Percentiles rank a stretch among this genome's conserved stretches.
phyloP scores from a whole-genome alignment of 192 early-diverging fungal species.

The Podila horticola region DNA sequence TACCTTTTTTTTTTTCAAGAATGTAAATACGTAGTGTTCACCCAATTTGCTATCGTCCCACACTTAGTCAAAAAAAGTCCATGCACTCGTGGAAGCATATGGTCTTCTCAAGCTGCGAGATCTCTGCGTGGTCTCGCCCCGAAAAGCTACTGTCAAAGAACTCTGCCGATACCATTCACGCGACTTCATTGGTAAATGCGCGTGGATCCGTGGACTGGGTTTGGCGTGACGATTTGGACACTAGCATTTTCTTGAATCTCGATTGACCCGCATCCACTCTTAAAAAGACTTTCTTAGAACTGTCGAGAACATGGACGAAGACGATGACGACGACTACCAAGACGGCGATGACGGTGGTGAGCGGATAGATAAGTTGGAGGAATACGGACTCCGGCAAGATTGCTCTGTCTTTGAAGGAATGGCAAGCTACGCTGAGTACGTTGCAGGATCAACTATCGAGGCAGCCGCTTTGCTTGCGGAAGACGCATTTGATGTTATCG shows the following conservation, averaged over 20 bases:
- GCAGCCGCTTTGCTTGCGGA: slow-evolving; percentile 44
- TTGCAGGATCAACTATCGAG: slow-evolving; percentile 45
- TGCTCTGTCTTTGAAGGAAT: slow-evolving; percentile 51
- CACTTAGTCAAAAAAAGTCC: slow-evolving; percentile 25
- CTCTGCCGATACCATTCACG: slow-evolving; percentile 42
- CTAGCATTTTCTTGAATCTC: not conserved
- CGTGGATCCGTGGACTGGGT: not conserved
- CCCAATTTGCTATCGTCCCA: not conserved
- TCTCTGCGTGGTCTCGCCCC: slow-evolving; percentile 29
- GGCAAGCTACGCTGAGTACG: slow-evolving; percentile 35
- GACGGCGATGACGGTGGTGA: not conserved
- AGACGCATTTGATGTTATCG: slow-evolving; percentile 53
- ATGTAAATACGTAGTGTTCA: too few relatives aligned
- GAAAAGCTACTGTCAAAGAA: slow-evolving; percentile 37
- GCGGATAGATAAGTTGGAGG: slow-evolving; percentile 34
- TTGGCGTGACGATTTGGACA: not conserved
- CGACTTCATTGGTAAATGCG: slow-evolving; percentile 41
- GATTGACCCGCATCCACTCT: not conserved
- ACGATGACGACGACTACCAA: not conserved
- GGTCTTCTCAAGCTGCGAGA: slow-evolving; percentile 14
- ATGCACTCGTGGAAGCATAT: slow-evolving; percentile 35
- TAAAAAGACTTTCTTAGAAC: slow-evolving; percentile 20
- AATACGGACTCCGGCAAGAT: slow-evolving; percentile 50
- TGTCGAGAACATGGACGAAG: slow-evolving; percentile 6
- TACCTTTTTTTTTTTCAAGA: too few relatives aligned